Percentiles rank a stretch among this genome's conserved stretches.
Evolutionary conservation across 257 asterid genomes (phyloP).

Genomic region (Galeopsis tetrahit): DNA sequence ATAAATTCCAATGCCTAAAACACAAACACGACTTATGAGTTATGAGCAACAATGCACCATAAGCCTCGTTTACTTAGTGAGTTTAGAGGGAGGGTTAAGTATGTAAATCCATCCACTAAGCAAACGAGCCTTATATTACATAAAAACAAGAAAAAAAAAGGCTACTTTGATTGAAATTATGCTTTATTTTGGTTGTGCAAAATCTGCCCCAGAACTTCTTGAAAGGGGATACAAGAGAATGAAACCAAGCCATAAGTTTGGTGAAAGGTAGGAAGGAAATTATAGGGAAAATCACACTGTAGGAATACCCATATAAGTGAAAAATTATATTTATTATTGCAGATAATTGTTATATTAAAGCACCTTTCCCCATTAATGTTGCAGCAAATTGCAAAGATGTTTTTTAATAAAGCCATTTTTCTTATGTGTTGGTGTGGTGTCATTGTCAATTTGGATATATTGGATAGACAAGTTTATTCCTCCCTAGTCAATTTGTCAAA

Average conservation of each 20-base stretch:
- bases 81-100: too few species aligned
- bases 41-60: too few species aligned
- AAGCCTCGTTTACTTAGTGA: too few species aligned
- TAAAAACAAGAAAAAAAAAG: too few species aligned
- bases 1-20: conserved; percentile 56
- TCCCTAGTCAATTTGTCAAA: conserved; percentile 33
- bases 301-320: conserved; percentile 32
- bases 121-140: too few species aligned
- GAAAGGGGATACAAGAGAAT: conserved; percentile 54
- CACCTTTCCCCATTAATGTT: conserved; percentile 35
- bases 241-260: conserved; percentile 61
- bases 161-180: conserved; percentile 31
- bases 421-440: conserved; percentile 41
- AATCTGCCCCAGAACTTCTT: conserved; percentile 55
- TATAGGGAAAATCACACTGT: conserved; percentile 26
- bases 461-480: conserved; percentile 9
- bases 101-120: too few species aligned
- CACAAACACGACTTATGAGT: not conserved
- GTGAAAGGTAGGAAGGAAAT: conserved; percentile 40
- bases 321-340: not conserved
- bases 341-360: conserved; percentile 35
- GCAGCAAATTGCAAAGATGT: conserved; percentile 18
- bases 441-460: conserved; percentile 39
- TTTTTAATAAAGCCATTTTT: conserved; percentile 21
- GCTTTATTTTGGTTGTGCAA: conserved; percentile 40